Evolutionary conservation across 2,329 filamentous ascomycete species (phyloP).

Genomic region (Colletotrichum sp.): DNA sequence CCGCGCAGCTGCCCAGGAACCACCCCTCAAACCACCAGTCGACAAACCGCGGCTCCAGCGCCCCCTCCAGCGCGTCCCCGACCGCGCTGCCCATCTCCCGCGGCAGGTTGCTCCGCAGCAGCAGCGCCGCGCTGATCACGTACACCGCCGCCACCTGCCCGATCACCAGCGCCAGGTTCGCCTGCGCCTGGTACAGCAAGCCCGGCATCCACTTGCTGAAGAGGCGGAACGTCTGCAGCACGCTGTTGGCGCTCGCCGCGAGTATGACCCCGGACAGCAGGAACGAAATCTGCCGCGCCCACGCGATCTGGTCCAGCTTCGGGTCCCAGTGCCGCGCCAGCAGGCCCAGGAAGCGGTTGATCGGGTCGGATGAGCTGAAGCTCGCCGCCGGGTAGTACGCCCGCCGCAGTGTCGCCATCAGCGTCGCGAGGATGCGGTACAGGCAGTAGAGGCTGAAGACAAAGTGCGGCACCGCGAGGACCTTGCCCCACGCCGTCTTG

Average conservation of each 20-base stretch:
- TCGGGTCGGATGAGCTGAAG: constrained; percentile 77
- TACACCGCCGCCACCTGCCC: constrained; percentile 85
- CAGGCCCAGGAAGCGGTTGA: constrained; percentile 82
- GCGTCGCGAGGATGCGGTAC: constrained; percentile 79
- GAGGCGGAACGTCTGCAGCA: constrained; percentile 83
- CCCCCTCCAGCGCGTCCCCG: constrained; percentile 77
- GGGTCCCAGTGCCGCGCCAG: constrained; percentile 86
- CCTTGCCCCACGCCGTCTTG: constrained; percentile 68
- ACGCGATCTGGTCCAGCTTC: constrained; percentile 79
- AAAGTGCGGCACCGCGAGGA: constrained; percentile 67
- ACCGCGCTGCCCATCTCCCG: constrained; percentile 78
- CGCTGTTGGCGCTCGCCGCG: constrained; percentile 79
- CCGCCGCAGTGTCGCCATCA: constrained; percentile 70
- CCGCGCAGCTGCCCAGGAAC: constrained; percentile 73
- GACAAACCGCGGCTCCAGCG: constrained; percentile 74
- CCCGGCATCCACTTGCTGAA: constrained; percentile 77
- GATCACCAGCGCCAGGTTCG: constrained; percentile 79
- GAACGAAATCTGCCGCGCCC: constrained; percentile 87
- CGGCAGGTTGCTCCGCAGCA: constrained; percentile 80
- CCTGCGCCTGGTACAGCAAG: constrained; percentile 75
- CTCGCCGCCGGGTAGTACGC: constrained; percentile 44
- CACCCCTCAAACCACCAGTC: constrained; percentile 89
- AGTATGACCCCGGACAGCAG: constrained; percentile 83
- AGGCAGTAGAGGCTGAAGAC: constrained; percentile 82
- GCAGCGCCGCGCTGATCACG: constrained; percentile 79